phyloP scores from a whole-genome alignment of 257 asterid genomes.

The Fraxinus americana region DNA sequence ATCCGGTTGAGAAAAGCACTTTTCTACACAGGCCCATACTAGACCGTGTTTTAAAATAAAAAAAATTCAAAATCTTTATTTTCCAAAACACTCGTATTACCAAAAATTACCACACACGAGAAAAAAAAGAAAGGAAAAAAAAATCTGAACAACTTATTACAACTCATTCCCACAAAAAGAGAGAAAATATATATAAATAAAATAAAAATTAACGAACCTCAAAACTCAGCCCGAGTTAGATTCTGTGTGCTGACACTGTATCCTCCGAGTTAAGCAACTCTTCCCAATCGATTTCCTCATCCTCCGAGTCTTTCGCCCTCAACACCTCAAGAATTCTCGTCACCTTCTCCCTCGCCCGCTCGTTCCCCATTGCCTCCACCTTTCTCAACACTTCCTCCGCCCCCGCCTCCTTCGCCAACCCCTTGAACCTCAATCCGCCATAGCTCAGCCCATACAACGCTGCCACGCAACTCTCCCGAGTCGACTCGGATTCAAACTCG shows the following conservation, averaged over 20 bases:
- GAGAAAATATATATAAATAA: background rate
- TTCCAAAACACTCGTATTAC: background rate
- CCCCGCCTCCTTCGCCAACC: conserved; percentile 80
- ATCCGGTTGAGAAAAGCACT: too few relatives aligned
- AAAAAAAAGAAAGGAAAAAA: too few relatives aligned
- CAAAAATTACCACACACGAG: too few relatives aligned
- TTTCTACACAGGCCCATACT: too few relatives aligned
- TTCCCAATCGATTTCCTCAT: conserved; percentile 81
- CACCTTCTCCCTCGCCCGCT: conserved; percentile 48
- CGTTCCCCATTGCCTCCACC: conserved; percentile 48
- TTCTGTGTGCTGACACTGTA: conserved; percentile 6
- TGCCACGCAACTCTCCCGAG: conserved; percentile 66
- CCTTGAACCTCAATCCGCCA: conserved; percentile 93
- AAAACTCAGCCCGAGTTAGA: conserved; percentile 13
- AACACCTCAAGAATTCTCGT: conserved; percentile 64
- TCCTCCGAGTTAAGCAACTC: conserved; percentile 68
- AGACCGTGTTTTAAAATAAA: too few relatives aligned
- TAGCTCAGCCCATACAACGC: conserved; percentile 76
- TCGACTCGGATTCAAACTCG: conserved; percentile 48
- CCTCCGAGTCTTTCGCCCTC: conserved; percentile 71
- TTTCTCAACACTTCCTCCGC: conserved; percentile 68
- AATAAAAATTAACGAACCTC: background rate
- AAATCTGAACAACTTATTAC: background rate
- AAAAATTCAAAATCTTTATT: too few relatives aligned
- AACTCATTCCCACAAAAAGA: background rate